Percentiles rank a stretch among this genome's conserved stretches.
phyloP scores from a whole-genome alignment of 441 rosid genomes.

The Geranium incanum region DNA sequence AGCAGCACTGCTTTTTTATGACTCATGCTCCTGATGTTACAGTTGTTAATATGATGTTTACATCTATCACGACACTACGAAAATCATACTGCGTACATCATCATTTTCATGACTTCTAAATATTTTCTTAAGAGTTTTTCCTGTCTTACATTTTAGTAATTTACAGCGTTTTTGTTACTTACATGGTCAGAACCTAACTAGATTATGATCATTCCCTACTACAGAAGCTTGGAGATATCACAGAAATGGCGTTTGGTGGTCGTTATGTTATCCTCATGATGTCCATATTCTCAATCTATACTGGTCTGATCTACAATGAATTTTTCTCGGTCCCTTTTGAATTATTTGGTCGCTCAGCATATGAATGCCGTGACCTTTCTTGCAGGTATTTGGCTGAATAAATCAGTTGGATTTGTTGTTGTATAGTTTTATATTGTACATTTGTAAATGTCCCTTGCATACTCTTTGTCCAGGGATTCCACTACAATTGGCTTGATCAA shows the following conservation, averaged over 20 bases:
- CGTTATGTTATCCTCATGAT: slow-evolving; percentile 91
- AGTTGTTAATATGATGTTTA: neutral
- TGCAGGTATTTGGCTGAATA: slow-evolving; percentile 52
- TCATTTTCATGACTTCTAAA: neutral
- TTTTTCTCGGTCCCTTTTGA: slow-evolving; percentile 87
- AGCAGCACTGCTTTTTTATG: neutral
- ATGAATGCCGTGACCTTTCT: slow-evolving; percentile 76
- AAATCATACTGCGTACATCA: neutral
- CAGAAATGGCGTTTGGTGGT: slow-evolving; percentile 95
- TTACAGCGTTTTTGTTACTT: neutral
- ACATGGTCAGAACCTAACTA: neutral
- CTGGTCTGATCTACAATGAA: slow-evolving; percentile 89
- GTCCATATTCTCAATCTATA: slow-evolving; percentile 85
- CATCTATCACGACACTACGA: neutral
- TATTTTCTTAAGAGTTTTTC: neutral
- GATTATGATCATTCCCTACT: neutral
- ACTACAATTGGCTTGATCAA: slow-evolving; percentile 72
- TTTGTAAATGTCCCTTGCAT: slow-evolving; percentile 8
- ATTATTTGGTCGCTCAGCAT: slow-evolving; percentile 76
- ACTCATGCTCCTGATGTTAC: slow-evolving; percentile 1
- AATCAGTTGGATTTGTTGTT: neutral
- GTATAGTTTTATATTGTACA: neutral
- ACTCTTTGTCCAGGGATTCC: slow-evolving; percentile 54
- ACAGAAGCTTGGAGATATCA: slow-evolving; percentile 68
- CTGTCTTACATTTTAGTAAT: neutral